A percentile compares a stretch with the other conserved stretches of the same genome.
Conservation (phyloP, 1,284 basidiomycete species). For the Microbotryomycetes sp. region DNA sequence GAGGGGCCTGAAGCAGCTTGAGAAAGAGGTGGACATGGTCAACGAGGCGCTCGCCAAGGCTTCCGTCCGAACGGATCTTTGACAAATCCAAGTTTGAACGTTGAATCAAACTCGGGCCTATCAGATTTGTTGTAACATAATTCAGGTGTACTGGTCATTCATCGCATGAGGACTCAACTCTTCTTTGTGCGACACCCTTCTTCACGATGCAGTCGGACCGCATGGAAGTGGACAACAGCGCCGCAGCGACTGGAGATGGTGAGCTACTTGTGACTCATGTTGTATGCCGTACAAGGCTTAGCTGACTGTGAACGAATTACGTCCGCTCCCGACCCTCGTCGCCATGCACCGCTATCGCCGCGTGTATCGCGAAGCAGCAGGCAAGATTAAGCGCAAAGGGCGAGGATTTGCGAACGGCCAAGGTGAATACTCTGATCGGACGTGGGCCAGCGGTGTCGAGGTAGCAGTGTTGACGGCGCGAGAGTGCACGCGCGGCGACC, state of each 20-base stretch:
- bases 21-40: not conserved
- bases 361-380: constrained; percentile 3
- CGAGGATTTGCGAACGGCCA: constrained; percentile 40
- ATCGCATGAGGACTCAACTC: not conserved
- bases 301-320: no score
- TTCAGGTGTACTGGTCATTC: no score
- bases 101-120: no score
- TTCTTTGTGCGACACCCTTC: not conserved
- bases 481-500: no score
- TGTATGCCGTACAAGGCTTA: no score
- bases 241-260: not conserved
- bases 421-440: constrained; percentile 11
- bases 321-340: not conserved
- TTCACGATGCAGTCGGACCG: constrained; percentile 11
- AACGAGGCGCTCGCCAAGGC: constrained; percentile 46
- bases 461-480: not conserved
- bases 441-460: no score
- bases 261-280: no score
- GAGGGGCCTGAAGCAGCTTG: not conserved
- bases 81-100: no score
- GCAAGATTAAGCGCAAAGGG: constrained; percentile 40
- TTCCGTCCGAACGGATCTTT: constrained; percentile 37
- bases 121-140: no score
- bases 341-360: no score
- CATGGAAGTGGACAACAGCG: constrained; percentile 9